Evolutionary conservation across 1,284 basidiomycete species (phyloP).

Genomic region (Ceratobasidium sp.): DNA sequence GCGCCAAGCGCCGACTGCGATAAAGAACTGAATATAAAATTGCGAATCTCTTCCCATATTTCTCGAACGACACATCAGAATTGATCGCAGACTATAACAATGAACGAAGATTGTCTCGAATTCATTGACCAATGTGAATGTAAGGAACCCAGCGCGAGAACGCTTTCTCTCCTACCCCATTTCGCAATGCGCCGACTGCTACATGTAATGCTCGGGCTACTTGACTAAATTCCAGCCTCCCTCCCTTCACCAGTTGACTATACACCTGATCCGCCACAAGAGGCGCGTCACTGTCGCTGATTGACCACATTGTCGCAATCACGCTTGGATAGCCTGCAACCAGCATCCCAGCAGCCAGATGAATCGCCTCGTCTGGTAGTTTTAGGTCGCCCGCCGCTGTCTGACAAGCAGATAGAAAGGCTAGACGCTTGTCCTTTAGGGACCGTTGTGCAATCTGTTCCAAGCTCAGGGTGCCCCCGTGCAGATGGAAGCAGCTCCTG

Average conservation of each 20-base stretch:
- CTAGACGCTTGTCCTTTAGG: background rate
- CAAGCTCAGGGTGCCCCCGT: background rate
- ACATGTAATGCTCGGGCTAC: background rate
- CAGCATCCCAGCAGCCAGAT: conserved; percentile 45
- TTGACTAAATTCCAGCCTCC: background rate
- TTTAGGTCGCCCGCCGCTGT: conserved; percentile 40
- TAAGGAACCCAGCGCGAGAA: conserved; percentile 3
- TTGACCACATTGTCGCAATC: conserved; percentile 26
- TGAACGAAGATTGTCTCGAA: too few species aligned
- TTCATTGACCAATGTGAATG: background rate
- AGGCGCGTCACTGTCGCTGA: background rate
- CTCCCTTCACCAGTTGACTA: too few species aligned
- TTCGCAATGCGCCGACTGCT: background rate
- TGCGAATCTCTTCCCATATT: too few species aligned
- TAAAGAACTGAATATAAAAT: too few species aligned
- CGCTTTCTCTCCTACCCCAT: background rate
- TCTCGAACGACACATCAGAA: too few species aligned
- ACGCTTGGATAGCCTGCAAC: conserved; percentile 43
- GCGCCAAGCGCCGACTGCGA: too few species aligned
- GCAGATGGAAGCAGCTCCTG: background rate
- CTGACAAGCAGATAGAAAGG: conserved; percentile 11
- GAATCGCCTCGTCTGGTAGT: conserved; percentile 46
- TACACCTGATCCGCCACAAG: background rate
- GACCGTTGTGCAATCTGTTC: background rate
- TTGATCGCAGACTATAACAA: too few species aligned